Conservation (phyloP, 306 rosid species). For the Luffa acutangula region DNA sequence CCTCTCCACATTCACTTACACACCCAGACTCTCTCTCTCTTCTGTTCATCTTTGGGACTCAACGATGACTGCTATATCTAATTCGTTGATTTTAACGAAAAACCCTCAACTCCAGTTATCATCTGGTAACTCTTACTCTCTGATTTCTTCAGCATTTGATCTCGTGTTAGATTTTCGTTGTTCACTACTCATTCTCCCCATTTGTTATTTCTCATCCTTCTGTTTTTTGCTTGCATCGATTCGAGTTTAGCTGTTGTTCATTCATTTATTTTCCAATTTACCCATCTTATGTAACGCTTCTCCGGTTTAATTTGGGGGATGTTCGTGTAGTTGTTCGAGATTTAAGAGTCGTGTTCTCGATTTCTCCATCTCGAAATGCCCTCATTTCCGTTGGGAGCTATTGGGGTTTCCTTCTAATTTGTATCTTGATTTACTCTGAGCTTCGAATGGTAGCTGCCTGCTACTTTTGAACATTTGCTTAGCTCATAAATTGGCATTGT, state of each 20-base stretch:
- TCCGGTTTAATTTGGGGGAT: neutral
- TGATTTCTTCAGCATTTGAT: neutral
- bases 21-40: neutral
- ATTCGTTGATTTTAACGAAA: constrained; percentile 35
- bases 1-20: neutral
- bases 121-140: constrained; percentile 24
- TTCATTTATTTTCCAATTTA: neutral
- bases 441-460: neutral
- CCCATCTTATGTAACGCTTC: neutral
- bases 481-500: neutral
- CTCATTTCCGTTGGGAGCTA: neutral
- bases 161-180: neutral
- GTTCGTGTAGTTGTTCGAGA: neutral
- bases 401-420: neutral
- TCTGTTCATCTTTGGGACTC: neutral
- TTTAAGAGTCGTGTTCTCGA: neutral
- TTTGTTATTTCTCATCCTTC: neutral
- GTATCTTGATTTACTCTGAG: neutral
- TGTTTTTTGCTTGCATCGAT: neutral
- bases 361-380: neutral
- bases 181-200: neutral
- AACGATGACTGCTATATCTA: constrained; percentile 51
- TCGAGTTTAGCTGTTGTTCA: neutral
- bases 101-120: constrained; percentile 21
- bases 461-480: neutral